Percentiles rank a stretch among this genome's conserved stretches.
Conservation (phyloP, 148 eudicot genomes). For the Spergularia bocconei region DNA sequence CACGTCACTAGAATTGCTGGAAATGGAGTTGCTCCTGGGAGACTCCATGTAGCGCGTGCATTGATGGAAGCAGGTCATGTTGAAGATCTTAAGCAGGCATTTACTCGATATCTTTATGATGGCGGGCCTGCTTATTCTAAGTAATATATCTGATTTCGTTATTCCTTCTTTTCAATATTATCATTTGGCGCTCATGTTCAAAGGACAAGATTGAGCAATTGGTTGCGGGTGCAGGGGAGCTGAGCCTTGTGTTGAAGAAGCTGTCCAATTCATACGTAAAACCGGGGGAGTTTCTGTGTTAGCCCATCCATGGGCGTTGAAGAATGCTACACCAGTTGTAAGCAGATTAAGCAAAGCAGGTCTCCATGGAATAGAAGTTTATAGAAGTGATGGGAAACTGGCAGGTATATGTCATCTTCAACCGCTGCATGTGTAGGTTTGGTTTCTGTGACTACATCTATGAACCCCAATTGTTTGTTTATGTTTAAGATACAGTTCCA, state of each 20-base stretch:
- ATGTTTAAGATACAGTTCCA: too few species aligned
- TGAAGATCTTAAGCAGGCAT: conserved; percentile 90
- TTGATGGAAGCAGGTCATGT: conserved; percentile 94
- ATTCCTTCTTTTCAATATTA: not conserved
- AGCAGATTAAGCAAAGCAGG: conserved; percentile 75
- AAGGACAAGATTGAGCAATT: not conserved
- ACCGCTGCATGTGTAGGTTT: not conserved
- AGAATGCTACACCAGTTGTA: conserved; percentile 57
- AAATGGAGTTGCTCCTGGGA: conserved; percentile 92
- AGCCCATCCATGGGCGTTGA: conserved; percentile 98
- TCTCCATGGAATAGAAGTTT: conserved; percentile 87
- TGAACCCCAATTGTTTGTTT: too few species aligned
- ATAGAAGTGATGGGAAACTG: conserved; percentile 88
- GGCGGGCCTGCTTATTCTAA: conserved; percentile 97
- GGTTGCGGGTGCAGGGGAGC: conserved; percentile 58
- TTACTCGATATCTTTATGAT: conserved; percentile 81
- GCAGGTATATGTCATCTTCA: conserved; percentile 54
- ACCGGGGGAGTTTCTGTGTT: conserved; percentile 89
- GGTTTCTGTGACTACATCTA: too few species aligned
- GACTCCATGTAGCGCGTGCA: conserved; percentile 94
- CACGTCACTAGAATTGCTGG: conserved; percentile 82
- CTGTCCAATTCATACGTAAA: conserved; percentile 62
- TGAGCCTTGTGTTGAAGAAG: conserved; percentile 84
- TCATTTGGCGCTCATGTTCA: not conserved
- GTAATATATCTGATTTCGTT: conserved; percentile 34